A percentile compares a stretch with the other conserved stretches of the same genome.
Conservation (phyloP, 257 asterid genomes). For the Lithospermum erythrorhizon region DNA sequence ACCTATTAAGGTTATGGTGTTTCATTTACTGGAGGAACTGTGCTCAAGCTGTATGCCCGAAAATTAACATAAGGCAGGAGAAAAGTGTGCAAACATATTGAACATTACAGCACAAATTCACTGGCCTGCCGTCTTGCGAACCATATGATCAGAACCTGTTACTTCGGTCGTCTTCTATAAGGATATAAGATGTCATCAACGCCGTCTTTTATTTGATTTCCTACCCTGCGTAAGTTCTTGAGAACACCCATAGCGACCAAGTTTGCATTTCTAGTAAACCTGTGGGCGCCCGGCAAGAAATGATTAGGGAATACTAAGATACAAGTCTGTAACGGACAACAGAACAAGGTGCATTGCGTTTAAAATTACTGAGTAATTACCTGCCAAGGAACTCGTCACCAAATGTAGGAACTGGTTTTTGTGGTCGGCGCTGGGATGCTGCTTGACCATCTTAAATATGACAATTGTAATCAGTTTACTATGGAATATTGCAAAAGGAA, state of each 20-base stretch:
- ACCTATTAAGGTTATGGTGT: background rate
- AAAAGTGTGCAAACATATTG: background rate
- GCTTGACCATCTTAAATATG: slow-evolving; percentile 42
- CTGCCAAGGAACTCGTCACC: slow-evolving; percentile 72
- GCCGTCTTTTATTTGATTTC: slow-evolving; percentile 56
- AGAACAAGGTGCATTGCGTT: background rate
- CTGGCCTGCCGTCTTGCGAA: background rate
- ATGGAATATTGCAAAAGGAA: background rate
- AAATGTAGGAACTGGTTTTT: slow-evolving; percentile 42
- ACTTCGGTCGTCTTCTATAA: slow-evolving; percentile 57
- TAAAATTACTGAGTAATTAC: slow-evolving; percentile 24
- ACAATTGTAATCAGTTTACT: slow-evolving; percentile 11
- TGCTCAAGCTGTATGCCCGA: background rate
- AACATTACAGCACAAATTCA: slow-evolving; percentile 1
- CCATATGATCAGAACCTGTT: slow-evolving; percentile 8
- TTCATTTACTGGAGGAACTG: background rate
- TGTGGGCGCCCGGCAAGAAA: slow-evolving; percentile 14
- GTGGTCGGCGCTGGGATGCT: slow-evolving; percentile 48
- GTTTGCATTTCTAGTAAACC: slow-evolving; percentile 64
- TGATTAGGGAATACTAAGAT: background rate
- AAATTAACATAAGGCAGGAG: background rate
- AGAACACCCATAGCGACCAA: slow-evolving; percentile 75
- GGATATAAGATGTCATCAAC: slow-evolving; percentile 53
- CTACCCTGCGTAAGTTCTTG: slow-evolving; percentile 55
- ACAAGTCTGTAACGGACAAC: background rate